Conservation (phyloP, 805 yeast species). For the Ogataea pignaliae region DNA sequence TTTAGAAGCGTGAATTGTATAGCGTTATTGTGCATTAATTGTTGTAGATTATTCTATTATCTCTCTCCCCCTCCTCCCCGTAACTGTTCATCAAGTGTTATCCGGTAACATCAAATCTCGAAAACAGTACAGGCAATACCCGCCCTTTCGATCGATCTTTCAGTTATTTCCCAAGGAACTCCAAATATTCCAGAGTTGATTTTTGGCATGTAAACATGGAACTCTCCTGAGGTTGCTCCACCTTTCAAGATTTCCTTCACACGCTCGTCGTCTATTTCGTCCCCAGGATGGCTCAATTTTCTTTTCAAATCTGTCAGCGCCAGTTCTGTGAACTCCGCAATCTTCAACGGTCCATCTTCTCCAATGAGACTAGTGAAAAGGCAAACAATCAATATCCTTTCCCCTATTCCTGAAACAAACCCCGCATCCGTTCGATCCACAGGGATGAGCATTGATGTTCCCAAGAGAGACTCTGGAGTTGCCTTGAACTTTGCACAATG, state of each 20-base stretch:
- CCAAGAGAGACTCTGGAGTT: slow-evolving; percentile 39
- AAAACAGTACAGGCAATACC: slow-evolving; percentile 42
- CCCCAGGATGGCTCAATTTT: slow-evolving; percentile 29
- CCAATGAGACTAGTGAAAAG: slow-evolving; percentile 66
- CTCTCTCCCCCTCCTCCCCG: neutral
- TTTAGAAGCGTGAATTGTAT: neutral
- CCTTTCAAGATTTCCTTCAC: neutral
- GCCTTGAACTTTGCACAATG: slow-evolving; percentile 33
- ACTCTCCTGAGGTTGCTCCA: neutral
- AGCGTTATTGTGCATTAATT: neutral
- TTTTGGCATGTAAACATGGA: slow-evolving; percentile 56
- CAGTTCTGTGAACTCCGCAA: slow-evolving; percentile 44
- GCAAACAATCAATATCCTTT: slow-evolving; percentile 47
- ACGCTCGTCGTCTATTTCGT: slow-evolving; percentile 2
- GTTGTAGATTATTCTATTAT: neutral
- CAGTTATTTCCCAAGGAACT: slow-evolving; percentile 77
- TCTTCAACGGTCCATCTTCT: slow-evolving; percentile 41
- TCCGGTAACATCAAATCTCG: slow-evolving; percentile 28
- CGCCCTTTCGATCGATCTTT: slow-evolving; percentile 37
- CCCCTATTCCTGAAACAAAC: slow-evolving; percentile 21
- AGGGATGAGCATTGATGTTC: slow-evolving; percentile 47
- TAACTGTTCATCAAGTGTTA: neutral
- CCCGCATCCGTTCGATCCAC: slow-evolving; percentile 30
- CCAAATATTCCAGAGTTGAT: slow-evolving; percentile 78
- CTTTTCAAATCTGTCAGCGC: slow-evolving; percentile 44